Conservation (phyloP, 768 basidiomycete genomes). For the Crucibulum laeve region DNA sequence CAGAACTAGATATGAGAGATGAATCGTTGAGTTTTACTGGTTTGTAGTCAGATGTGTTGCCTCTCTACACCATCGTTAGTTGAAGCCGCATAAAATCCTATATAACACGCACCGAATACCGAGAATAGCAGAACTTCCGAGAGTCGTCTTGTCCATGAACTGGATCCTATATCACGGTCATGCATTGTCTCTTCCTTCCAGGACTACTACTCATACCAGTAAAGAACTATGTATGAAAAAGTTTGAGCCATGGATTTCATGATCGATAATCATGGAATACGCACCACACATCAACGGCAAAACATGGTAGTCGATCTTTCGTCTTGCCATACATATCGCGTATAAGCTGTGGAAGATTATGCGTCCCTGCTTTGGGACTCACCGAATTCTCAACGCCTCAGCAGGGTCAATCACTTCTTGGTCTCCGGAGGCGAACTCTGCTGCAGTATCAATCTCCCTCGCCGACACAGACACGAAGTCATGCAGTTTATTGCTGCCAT, state of each 20-base stretch:
- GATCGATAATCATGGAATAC: slow-evolving; percentile 18
- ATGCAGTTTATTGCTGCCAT: slow-evolving; percentile 24
- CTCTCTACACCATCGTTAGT: slow-evolving; percentile 29
- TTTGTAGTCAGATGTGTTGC: slow-evolving; percentile 60
- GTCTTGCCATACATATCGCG: slow-evolving; percentile 20
- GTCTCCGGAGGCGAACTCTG: slow-evolving; percentile 46
- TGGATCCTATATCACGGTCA: slow-evolving; percentile 46
- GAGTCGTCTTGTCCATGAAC: slow-evolving; percentile 75
- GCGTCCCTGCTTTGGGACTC: slow-evolving; percentile 6
- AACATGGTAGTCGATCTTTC: slow-evolving; percentile 65
- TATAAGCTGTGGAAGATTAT: background rate
- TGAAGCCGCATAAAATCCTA: background rate
- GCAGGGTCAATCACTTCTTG: slow-evolving; percentile 40
- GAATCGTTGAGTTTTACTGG: slow-evolving; percentile 38
- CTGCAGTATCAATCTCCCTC: slow-evolving; percentile 58
- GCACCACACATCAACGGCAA: slow-evolving; percentile 69
- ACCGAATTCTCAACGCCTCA: slow-evolving; percentile 52
- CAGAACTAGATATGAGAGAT: background rate
- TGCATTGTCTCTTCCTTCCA: no score
- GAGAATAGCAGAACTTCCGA: slow-evolving; percentile 64
- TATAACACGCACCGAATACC: slow-evolving; percentile 51
- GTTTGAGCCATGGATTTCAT: slow-evolving; percentile 1
- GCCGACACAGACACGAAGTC: slow-evolving; percentile 34
- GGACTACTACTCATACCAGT: slow-evolving; percentile 42
- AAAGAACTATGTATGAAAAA: slow-evolving; percentile 42